Conservation (phyloP, 768 basidiomycete species). For the Russula brevipes region DNA sequence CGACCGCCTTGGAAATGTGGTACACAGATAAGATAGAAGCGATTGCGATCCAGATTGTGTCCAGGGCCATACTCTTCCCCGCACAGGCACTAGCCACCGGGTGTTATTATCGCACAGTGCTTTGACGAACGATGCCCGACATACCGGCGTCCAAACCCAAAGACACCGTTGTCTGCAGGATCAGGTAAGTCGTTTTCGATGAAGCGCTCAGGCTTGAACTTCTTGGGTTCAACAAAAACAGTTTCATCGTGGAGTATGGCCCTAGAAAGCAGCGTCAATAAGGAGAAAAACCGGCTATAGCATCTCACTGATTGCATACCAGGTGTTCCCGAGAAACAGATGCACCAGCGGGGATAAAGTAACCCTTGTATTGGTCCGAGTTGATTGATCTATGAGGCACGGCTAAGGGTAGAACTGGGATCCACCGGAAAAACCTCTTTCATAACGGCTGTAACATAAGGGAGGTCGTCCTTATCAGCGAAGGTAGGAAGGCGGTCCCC, state of each 20-base stretch:
- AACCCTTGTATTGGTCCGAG: constrained; percentile 29
- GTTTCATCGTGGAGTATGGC: constrained; percentile 23
- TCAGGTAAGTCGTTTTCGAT: constrained; percentile 11
- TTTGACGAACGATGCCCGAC: background rate
- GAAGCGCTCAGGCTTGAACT: constrained; percentile 26
- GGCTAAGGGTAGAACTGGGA: constrained; percentile 25
- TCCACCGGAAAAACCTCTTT: constrained; percentile 27
- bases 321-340: constrained; percentile 25
- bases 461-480: constrained; percentile 22
- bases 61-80: constrained; percentile 22
- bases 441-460: constrained; percentile 22
- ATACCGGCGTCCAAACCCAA: constrained; percentile 26
- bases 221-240: constrained; percentile 22
- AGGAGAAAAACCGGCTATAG: background rate
- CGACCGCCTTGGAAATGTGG: constrained; percentile 18
- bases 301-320: constrained; percentile 2
- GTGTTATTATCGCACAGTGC: background rate
- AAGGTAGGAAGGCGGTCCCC: constrained; percentile 27
- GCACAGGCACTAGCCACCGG: constrained; percentile 13
- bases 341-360: constrained; percentile 29
- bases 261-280: constrained; percentile 9
- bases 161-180: constrained; percentile 18
- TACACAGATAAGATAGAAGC: constrained; percentile 21
- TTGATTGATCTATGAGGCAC: constrained; percentile 24
- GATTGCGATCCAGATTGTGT: constrained; percentile 25